Evolutionary conservation across 306 rosid genomes (phyloP).

Genomic region (Quercus engelmannii): DNA sequence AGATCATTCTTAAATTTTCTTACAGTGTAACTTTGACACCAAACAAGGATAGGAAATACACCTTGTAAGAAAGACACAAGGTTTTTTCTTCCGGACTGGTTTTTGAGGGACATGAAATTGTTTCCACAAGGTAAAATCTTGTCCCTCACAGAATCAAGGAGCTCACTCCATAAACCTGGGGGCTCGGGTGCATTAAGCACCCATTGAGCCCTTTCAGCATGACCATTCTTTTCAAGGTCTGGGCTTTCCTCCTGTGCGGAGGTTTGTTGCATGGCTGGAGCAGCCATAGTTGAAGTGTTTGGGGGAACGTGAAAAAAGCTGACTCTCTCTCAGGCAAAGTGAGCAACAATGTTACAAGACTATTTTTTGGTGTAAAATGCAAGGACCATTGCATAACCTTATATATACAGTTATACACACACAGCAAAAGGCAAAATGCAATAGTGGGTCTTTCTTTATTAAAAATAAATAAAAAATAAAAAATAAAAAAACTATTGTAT

Average conservation of each 20-base stretch:
- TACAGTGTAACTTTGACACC: slow-evolving; percentile 38
- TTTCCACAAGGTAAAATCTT: slow-evolving; percentile 5
- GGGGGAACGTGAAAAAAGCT: slow-evolving; percentile 29
- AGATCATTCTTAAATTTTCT: slow-evolving; percentile 46
- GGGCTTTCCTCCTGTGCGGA: slow-evolving; percentile 3
- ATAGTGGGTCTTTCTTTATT: neutral
- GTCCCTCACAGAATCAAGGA: slow-evolving; percentile 23
- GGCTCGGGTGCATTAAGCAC: slow-evolving; percentile 60
- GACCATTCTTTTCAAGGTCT: slow-evolving; percentile 28
- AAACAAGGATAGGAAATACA: slow-evolving; percentile 47
- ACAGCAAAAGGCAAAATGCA: neutral
- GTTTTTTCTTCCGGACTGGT: slow-evolving; percentile 22
- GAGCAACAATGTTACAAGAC: neutral
- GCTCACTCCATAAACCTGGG: slow-evolving; percentile 39
- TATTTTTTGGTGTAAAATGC: neutral
- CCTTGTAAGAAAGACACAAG: slow-evolving; percentile 11
- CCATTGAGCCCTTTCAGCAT: slow-evolving; percentile 39
- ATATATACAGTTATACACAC: slow-evolving; percentile 3
- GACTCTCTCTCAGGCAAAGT: slow-evolving; percentile 2
- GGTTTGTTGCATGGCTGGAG: slow-evolving; percentile 7
- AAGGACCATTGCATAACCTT: slow-evolving; percentile 1
- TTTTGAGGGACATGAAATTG: slow-evolving; percentile 26
- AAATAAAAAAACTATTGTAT: too few relatives aligned
- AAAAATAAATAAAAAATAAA: neutral
- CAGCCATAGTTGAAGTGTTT: slow-evolving; percentile 43